phyloP scores from a whole-genome alignment of 768 basidiomycete species.

The Trametes gibbosa region DNA sequence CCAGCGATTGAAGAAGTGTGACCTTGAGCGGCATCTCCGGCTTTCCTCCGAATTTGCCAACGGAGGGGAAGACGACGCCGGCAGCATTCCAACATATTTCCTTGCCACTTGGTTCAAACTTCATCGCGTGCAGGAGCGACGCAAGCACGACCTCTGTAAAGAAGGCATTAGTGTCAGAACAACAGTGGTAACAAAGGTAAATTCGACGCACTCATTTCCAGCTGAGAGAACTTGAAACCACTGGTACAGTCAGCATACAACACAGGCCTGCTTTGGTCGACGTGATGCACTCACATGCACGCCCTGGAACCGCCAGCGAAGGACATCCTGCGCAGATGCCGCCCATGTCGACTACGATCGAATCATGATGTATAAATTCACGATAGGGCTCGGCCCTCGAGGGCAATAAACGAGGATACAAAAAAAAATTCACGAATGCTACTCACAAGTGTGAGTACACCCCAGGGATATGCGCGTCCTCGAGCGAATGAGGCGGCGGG shows the following conservation, averaged over 20 bases:
- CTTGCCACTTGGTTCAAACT: neutral
- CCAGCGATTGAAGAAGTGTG: too few relatives aligned
- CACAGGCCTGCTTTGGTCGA: neutral
- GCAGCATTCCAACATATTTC: neutral
- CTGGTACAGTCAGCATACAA: neutral
- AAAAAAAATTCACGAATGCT: too few relatives aligned
- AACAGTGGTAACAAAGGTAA: neutral
- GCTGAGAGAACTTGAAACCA: constrained; percentile 25
- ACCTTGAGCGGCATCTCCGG: neutral
- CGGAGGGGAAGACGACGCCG: neutral
- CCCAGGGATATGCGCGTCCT: constrained; percentile 11
- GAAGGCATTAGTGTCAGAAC: neutral
- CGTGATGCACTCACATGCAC: constrained; percentile 21
- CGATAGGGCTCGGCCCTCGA: too few relatives aligned
- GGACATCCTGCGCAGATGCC: constrained; percentile 27
- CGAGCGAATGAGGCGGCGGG: constrained; percentile 1
- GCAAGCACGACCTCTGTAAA: neutral
- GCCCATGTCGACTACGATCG: too few relatives aligned
- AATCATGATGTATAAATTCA: too few relatives aligned
- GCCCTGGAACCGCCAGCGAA: constrained; percentile 23
- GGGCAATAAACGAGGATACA: too few relatives aligned
- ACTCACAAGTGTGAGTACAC: constrained; percentile 18
- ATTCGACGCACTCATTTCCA: constrained; percentile 21
- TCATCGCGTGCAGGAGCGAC: neutral
- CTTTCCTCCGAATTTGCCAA: neutral